Conservation (phyloP, 2,329 filamentous ascomycete genomes). For the Colletotrichum australisinense region DNA sequence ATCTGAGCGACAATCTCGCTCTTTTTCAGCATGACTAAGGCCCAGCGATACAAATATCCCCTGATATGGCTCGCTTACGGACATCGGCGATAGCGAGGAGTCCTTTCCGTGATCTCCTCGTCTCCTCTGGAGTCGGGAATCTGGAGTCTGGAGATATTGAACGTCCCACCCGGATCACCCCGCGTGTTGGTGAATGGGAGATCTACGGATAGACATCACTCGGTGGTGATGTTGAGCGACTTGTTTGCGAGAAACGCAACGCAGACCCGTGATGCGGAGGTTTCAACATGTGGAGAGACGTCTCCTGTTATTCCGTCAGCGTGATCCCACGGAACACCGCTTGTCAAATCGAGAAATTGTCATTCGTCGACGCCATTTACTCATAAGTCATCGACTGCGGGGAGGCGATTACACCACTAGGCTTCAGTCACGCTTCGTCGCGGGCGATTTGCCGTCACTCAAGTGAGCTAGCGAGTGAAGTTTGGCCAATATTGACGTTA, state of each 20-base stretch:
- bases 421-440: not conserved
- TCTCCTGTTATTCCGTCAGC: slow-evolving; percentile 16
- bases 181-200: not conserved
- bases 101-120: not conserved
- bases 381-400: slow-evolving; percentile 1
- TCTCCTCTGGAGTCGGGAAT: not conserved
- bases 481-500: not conserved
- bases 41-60: not conserved
- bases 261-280: not conserved
- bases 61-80: not conserved
- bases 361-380: slow-evolving; percentile 16
- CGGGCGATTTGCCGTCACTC: not conserved
- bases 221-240: not conserved
- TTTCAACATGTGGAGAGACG: slow-evolving; percentile 10
- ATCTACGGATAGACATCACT: not conserved
- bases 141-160: not conserved
- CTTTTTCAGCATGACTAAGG: slow-evolving; percentile 17
- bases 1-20: slow-evolving; percentile 13
- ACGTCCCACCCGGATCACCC: no score
- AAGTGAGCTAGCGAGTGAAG: not conserved
- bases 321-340: not conserved
- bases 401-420: not conserved
- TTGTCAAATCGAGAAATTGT: slow-evolving; percentile 20
- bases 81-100: not conserved
- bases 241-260: not conserved